Base-by-base conservation (phyloP, 1,139 yeast genomes). In the Zygosaccharomyces sapae region DNA sequence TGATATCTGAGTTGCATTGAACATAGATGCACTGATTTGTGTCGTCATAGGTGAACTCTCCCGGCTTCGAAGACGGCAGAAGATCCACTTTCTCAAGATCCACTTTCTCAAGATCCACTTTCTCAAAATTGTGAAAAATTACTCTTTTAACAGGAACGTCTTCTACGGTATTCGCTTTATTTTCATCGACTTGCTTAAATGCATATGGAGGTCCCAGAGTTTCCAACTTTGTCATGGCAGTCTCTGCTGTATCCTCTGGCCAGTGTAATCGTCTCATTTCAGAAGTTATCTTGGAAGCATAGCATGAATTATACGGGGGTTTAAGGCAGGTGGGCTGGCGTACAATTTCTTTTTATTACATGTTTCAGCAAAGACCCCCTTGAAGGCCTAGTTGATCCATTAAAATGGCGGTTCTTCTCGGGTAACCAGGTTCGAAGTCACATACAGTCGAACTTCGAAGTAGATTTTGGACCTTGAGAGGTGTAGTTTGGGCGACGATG, bases 131-230 rank as follows among this genome's bases (percentile, higher is more conserved):
- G 27, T 70, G 67, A 5, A 82, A 56, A 4, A 77, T 69, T 1
- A 83, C 79, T 46, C 85, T 70, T 56, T 74, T 77, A 33, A 54
- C 36, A 47, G 33, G 58, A 45, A 58, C 65, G 20, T 18, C 34
- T 22, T 8, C 33, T n/a, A 10, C 7, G 8, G 33, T 29, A 33
- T 38, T 38, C 46, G 69, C 68, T 49, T 68, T 67, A 50, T 64
- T 70, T 10, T 51, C 53, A 3, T 65, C 49, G 25, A 66, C 58
- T 34, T 70, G 73, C 46, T 74, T 76, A 59, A 69, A 77, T 0
- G 86, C 70, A 56, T 71, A 74, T 13, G 85, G 55, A 0, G 81
- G 73, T 0, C 94, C 95, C 44, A 86, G 63, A 0, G 85, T 81
- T 52, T 77, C 76, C 42, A 66, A 62, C 44, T 73, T 65, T 29